These are phyloP conservation scores for Cunninghamia lanceolata DNA, from an alignment of 75 land plant genomes.

Conservation along the genomic window DNA sequence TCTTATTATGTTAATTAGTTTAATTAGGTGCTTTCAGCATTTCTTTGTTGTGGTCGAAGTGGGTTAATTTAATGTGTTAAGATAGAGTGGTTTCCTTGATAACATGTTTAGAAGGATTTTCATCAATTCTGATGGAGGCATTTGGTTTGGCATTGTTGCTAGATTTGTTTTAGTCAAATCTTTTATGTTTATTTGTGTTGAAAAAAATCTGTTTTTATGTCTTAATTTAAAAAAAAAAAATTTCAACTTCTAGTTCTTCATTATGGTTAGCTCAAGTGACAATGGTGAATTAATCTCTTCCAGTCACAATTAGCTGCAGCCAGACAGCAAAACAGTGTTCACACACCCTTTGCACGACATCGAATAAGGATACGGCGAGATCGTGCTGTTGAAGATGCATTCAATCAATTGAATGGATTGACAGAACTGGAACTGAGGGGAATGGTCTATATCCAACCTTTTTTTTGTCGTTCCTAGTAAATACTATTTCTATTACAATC, in stretches of 20 bases:
- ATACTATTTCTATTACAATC: not conserved
- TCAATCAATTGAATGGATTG: slow-evolving; percentile 66
- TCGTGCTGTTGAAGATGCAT: slow-evolving; percentile 92
- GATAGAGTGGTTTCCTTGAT: not conserved
- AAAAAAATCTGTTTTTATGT: not conserved
- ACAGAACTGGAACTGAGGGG: slow-evolving; percentile 78
- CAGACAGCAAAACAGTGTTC: slow-evolving; percentile 44
- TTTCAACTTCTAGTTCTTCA: not conserved
- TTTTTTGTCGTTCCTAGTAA: not conserved
- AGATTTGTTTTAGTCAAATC: not conserved
- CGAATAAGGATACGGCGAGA: slow-evolving; percentile 79
- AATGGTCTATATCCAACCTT: slow-evolving; percentile 39
- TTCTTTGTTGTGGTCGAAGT: not conserved
- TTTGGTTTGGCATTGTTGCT: not conserved
- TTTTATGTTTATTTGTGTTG: not conserved
- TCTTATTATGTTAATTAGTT: not conserved
- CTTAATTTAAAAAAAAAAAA: too few relatives aligned
- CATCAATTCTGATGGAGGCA: not conserved
- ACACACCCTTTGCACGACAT: slow-evolving; percentile 54
- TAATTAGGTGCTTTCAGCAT: not conserved
- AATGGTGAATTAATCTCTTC: not conserved
- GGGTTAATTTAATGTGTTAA: not conserved
- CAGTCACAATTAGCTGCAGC: slow-evolving; percentile 79
- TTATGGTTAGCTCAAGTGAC: not conserved
- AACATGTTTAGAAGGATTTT: not conserved